Conservation (phyloP, 192 early-diverging fungal species). For the Globomyces pollinis-pini region DNA sequence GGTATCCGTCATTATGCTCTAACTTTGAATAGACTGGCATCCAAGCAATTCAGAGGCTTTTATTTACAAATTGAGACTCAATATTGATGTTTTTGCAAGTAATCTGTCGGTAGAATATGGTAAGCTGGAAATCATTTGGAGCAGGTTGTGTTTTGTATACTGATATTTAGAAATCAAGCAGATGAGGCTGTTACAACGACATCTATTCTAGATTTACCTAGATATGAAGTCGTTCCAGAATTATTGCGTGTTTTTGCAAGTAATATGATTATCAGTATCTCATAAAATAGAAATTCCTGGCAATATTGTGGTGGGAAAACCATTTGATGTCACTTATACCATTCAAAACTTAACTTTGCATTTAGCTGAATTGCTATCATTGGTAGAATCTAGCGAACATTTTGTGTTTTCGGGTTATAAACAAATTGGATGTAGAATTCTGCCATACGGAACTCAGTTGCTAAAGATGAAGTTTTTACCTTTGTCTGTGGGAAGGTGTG, state of each 20-base stretch:
- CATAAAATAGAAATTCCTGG: conserved; percentile 47
- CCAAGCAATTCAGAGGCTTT: background rate
- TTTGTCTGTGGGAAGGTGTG: conserved; percentile 45
- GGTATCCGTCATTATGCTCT: too few species aligned
- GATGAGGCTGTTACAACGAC: too few species aligned
- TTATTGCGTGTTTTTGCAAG: background rate
- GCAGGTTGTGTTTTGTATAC: background rate
- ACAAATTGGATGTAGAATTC: conserved; percentile 44
- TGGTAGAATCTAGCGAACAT: conserved; percentile 58
- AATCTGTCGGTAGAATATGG: background rate
- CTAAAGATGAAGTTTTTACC: conserved; percentile 58
- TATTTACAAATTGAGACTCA: background rate
- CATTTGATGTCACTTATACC: conserved; percentile 53
- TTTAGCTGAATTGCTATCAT: conserved; percentile 43
- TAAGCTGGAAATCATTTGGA: conserved; percentile 7
- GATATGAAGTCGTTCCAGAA: background rate
- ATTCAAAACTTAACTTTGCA: conserved; percentile 54
- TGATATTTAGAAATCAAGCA: background rate
- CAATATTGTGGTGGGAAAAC: conserved; percentile 39
- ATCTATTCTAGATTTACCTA: background rate
- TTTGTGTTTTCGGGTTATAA: conserved; percentile 73
- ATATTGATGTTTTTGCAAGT: background rate
- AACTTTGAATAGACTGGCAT: too few species aligned
- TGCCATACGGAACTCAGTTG: conserved; percentile 41
- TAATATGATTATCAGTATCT: too few species aligned